Evolutionary conservation across 148 eudicot species (phyloP).

Genomic region (Fagopyrum homotropicum): DNA sequence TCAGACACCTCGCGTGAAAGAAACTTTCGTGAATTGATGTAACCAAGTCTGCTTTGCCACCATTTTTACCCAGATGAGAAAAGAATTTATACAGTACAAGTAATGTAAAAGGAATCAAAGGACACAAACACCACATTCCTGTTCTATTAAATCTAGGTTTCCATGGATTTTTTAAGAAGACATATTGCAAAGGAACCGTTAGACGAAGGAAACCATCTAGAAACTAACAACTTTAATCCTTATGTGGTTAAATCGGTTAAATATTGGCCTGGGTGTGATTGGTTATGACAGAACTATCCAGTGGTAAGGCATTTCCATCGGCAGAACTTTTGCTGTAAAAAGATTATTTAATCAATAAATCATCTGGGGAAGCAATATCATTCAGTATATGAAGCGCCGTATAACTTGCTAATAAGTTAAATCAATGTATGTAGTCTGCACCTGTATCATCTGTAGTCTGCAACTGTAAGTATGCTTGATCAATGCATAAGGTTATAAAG

Average conservation of each 20-base stretch:
- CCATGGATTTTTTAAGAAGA: neutral
- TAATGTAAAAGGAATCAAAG: neutral
- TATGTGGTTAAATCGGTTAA: neutral
- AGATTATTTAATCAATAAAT: no score
- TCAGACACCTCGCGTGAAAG: slow-evolving; percentile 85
- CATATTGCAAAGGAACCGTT: neutral
- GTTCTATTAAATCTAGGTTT: neutral
- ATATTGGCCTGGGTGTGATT: no score
- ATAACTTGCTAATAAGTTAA: no score
- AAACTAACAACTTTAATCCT: neutral
- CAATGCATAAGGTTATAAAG: neutral
- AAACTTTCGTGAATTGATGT: slow-evolving; percentile 85
- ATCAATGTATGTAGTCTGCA: neutral
- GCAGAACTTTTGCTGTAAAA: neutral
- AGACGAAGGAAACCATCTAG: neutral
- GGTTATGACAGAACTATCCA: neutral
- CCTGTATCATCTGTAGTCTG: no score
- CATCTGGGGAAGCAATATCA: neutral
- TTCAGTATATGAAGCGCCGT: neutral
- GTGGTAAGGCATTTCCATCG: neutral
- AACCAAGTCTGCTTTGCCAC: slow-evolving; percentile 54
- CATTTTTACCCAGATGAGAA: slow-evolving; percentile 10
- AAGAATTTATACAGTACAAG: neutral
- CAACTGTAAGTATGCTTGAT: neutral
- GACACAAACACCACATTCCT: neutral